Evolutionary conservation across 768 basidiomycete genomes (phyloP).

Genomic region (Amanita subjunquillea): DNA sequence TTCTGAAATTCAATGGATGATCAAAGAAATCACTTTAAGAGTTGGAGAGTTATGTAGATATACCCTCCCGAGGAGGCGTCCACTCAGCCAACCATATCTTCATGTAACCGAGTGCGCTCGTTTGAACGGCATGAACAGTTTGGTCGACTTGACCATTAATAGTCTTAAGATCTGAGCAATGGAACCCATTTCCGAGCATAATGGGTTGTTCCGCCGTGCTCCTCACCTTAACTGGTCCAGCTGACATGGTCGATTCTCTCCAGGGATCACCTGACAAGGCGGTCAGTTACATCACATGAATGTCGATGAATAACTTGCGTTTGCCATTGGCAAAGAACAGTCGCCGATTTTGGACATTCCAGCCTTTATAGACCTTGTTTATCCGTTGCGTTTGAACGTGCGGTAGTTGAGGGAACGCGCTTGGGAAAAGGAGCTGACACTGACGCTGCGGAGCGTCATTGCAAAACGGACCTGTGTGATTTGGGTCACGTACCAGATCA

Average conservation of each 20-base stretch:
- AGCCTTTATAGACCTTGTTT: conserved; percentile 46
- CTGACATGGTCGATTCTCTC: conserved; percentile 60
- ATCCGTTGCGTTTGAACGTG: conserved; percentile 30
- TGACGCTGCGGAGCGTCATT: conserved; percentile 35
- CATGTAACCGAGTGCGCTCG: conserved; percentile 39
- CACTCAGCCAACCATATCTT: conserved; percentile 45
- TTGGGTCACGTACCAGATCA: conserved; percentile 32
- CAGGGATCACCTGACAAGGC: conserved; percentile 54
- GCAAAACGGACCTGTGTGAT: not conserved
- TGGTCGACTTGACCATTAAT: conserved; percentile 32
- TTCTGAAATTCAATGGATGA: no score
- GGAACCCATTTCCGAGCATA: conserved; percentile 51
- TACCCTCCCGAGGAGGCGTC: conserved; percentile 12
- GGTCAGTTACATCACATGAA: not conserved
- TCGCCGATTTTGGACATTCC: conserved; percentile 45
- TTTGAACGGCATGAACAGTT: conserved; percentile 46
- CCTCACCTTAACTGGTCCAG: conserved; percentile 30
- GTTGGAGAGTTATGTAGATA: no score
- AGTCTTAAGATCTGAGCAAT: conserved; percentile 50
- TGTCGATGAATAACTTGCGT: conserved; percentile 31
- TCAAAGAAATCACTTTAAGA: no score
- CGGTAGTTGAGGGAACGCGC: conserved; percentile 39
- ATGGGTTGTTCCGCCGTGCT: conserved; percentile 50
- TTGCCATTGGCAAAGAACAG: conserved; percentile 65
- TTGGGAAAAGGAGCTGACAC: conserved; percentile 59